Evolutionary conservation across 2,329 filamentous ascomycete genomes (phyloP).

Genomic region (Cyphellophora europaea): DNA sequence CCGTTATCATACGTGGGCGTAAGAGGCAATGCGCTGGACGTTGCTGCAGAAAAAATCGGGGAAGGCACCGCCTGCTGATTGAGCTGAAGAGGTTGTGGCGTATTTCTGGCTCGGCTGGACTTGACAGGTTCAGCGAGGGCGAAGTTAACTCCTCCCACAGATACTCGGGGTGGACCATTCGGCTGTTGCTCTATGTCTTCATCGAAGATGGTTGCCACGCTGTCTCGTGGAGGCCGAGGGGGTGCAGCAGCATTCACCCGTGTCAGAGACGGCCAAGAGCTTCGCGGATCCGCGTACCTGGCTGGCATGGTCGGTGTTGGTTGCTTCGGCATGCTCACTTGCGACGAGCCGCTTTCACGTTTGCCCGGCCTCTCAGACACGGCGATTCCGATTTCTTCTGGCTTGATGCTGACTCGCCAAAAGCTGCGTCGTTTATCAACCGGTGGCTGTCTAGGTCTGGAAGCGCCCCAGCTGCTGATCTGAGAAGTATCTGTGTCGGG

Average conservation of each 20-base stretch:
- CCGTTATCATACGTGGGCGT: slow-evolving; percentile 21
- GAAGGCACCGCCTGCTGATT: slow-evolving; percentile 7
- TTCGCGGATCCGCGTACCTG: slow-evolving; percentile 1
- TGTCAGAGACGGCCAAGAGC: slow-evolving; percentile 1
- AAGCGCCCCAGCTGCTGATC: slow-evolving; percentile 1
- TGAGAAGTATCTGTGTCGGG: slow-evolving; percentile 10
- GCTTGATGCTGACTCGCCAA: slow-evolving; percentile 19
- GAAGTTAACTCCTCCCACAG: slow-evolving; percentile 10
- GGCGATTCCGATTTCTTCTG: slow-evolving; percentile 23
- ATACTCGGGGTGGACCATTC: slow-evolving; percentile 5
- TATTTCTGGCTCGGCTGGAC: slow-evolving; percentile 10
- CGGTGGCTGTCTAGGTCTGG: slow-evolving; percentile 4
- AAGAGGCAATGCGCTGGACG: slow-evolving; percentile 9
- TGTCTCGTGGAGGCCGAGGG: slow-evolving; percentile 2
- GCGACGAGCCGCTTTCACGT: slow-evolving; percentile 24
- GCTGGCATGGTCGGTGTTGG: slow-evolving; percentile 11
- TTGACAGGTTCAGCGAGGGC: slow-evolving; percentile 15
- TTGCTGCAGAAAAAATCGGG: not conserved
- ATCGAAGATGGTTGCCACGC: slow-evolving; percentile 25
- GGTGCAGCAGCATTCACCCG: not conserved
- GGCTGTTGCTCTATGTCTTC: slow-evolving; percentile 21
- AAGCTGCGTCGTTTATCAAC: slow-evolving; percentile 20
- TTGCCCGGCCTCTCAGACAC: slow-evolving; percentile 23
- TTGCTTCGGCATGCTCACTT: slow-evolving; percentile 24
- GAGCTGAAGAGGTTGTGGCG: not conserved